phyloP scores from a whole-genome alignment of 371 early-diverging fungal species.

The Zopfochytrium polystomum region DNA sequence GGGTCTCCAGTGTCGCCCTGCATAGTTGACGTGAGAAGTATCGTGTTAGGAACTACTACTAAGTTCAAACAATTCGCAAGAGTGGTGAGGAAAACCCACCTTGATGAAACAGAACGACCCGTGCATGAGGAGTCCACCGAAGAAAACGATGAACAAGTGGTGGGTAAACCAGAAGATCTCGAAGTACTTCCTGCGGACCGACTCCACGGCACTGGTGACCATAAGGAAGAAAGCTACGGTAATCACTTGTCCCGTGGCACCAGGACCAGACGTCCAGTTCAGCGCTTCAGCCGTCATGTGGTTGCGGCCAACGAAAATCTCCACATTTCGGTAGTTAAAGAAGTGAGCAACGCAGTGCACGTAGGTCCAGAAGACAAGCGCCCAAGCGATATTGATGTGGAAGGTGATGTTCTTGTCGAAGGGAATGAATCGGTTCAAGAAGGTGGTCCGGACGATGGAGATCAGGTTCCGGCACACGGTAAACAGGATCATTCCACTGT shows the following conservation, averaged over 20 bases:
- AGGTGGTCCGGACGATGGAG: constrained; percentile 66
- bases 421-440: constrained; percentile 70
- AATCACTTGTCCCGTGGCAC: constrained; percentile 75
- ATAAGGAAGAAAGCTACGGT: constrained; percentile 65
- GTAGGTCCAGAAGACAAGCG: constrained; percentile 68
- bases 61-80: background rate
- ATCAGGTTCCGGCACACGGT: constrained; percentile 80
- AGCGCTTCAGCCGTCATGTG: constrained; percentile 28
- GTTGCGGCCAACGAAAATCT: constrained; percentile 26
- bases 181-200: constrained; percentile 63
- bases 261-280: constrained; percentile 66
- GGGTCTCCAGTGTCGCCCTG: constrained; percentile 55
- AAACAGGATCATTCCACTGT: constrained; percentile 73
- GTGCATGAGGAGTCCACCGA: constrained; percentile 74
- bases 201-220: constrained; percentile 62
- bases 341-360: constrained; percentile 72
- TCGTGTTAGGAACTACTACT: background rate
- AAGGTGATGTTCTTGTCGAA: constrained; percentile 79
- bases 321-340: constrained; percentile 63
- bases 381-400: constrained; percentile 76
- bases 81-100: constrained; percentile 12
- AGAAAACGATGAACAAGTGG: constrained; percentile 78
- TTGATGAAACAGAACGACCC: constrained; percentile 83
- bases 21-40: background rate
- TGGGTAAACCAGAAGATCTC: constrained; percentile 83